Base-by-base conservation (phyloP, 106 monocot species). In the Hemerocallis citrina region DNA sequence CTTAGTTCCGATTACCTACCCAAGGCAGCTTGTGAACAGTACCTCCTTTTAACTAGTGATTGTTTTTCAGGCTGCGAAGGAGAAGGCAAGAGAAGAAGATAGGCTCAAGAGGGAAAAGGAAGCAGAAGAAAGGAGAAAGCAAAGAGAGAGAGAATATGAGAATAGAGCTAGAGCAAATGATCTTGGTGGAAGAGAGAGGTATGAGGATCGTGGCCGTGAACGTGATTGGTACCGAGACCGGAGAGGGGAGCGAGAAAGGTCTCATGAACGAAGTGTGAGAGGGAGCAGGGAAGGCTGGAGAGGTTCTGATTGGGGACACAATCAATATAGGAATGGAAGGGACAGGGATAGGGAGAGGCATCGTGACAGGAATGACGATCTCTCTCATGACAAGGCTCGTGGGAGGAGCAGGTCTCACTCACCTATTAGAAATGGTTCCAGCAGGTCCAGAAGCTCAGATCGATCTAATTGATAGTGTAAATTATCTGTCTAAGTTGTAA, bases 341-440 rank as follows among this genome's bases (percentile, higher is more conserved):
- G 83, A 86, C 33, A 75, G 71, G 59, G 79, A 77, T 15, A 89
- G 89, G 68, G 85, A 83, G 23, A 85, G 72, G 57, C 49, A 59
- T 21, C 73, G 85, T 27, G 65, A 52, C 32, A 77, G 75, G 33
- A 62, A 69, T 67, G 77, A 63, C 6, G 72, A 78, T 27, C 23
- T 20, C 4, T 23, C 72, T 22, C 74, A 81, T 15, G 81, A 81
- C 34, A 80, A 89, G 67, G 41, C 55, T 62, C 66, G 81, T 38
- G 82, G 59, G 30, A 80, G 89, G 58, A 94, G 86, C 68, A 83
- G 96, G 32, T 95, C 95, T 50, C 81, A 66, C 34, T 90, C 96
- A 60, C 93, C 93, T 15, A 45, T 61, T 54, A 69, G 82, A 65
- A 81, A 61, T 69, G 63, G 59, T 22, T 61, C 77, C 60, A 74